A percentile compares a stretch with the other conserved stretches of the same genome.
Conservation (phyloP, 1,284 basidiomycete species). For the Vanrija sp. region DNA sequence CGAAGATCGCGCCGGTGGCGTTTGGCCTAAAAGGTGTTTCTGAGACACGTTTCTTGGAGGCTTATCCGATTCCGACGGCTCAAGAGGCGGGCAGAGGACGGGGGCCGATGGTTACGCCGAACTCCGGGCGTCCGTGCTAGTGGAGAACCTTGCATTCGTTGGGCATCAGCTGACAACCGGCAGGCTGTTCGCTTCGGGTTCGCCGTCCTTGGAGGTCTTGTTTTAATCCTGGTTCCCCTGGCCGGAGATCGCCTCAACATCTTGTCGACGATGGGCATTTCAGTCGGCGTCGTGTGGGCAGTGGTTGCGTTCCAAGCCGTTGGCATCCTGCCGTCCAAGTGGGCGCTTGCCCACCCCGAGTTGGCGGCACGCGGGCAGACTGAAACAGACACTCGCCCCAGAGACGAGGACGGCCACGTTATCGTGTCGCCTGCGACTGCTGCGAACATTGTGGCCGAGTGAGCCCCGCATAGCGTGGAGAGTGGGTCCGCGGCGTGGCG, state of each 20-base stretch:
- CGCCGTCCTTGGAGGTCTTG: constrained; percentile 15
- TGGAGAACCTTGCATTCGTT: not conserved
- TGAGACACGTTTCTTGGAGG: not conserved
- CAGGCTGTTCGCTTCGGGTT: constrained; percentile 21
- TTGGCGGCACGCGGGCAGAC: not conserved
- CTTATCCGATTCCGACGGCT: not conserved
- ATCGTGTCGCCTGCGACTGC: no score
- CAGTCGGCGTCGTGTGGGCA: constrained; percentile 23
- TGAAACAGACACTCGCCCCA: no score
- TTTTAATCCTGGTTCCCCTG: constrained; percentile 30
- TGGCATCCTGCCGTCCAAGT: constrained; percentile 17
- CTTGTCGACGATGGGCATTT: constrained; percentile 20
- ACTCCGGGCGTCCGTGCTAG: not conserved
- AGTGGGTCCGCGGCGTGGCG: no score
- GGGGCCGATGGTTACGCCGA: no score
- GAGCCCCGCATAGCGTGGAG: no score
- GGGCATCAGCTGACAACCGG: constrained; percentile 1
- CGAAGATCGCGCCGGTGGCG: no score
- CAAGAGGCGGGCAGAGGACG: no score
- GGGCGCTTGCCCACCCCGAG: not conserved
- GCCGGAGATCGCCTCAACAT: constrained; percentile 9
- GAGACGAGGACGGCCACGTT: no score
- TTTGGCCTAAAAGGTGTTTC: not conserved
- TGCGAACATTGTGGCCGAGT: no score
- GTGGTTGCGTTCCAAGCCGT: constrained; percentile 20